Percentiles rank a stretch among this genome's conserved stretches.
Conservation (phyloP, 2,329 filamentous ascomycete genomes). For the Tolypocladium amazonense region DNA sequence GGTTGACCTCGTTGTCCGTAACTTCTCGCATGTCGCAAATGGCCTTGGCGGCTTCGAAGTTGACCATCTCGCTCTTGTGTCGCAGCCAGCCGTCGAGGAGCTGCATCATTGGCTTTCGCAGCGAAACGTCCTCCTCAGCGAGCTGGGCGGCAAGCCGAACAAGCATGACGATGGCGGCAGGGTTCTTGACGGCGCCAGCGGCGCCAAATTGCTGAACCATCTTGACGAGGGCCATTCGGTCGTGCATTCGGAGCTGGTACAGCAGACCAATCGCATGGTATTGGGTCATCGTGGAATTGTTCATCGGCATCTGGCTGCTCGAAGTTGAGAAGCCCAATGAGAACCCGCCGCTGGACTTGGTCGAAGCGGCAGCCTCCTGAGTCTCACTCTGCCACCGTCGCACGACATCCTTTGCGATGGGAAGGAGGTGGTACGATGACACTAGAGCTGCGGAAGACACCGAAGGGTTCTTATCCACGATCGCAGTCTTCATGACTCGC, state of each 20-base stretch:
- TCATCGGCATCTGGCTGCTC: slow-evolving; percentile 64
- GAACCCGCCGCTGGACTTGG: slow-evolving; percentile 83
- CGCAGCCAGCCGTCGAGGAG: slow-evolving; percentile 92
- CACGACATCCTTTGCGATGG: slow-evolving; percentile 90
- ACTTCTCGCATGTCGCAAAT: slow-evolving; percentile 93
- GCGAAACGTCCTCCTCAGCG: slow-evolving; percentile 80
- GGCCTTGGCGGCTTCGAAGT: slow-evolving; percentile 96
- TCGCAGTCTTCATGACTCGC: slow-evolving; percentile 96
- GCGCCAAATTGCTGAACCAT: slow-evolving; percentile 99
- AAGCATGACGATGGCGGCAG: slow-evolving; percentile 83
- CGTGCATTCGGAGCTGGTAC: slow-evolving; percentile 95
- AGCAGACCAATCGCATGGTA: slow-evolving; percentile 96
- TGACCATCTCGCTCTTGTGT: slow-evolving; percentile 99
- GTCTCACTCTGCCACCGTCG: slow-evolving; percentile 98
- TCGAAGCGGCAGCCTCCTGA: slow-evolving; percentile 85
- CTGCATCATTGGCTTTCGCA: slow-evolving; percentile 94
- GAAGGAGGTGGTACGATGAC: slow-evolving; percentile 94
- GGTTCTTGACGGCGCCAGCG: slow-evolving; percentile 87
- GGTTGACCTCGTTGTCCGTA: slow-evolving; percentile 79
- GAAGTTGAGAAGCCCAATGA: slow-evolving; percentile 82
- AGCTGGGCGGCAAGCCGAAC: slow-evolving; percentile 88
- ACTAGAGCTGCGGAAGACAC: slow-evolving; percentile 93
- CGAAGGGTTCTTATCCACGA: slow-evolving; percentile 97
- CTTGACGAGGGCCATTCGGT: slow-evolving; percentile 97
- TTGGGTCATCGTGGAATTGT: slow-evolving; percentile 95